Evolutionary conservation across 2,329 filamentous ascomycete genomes (phyloP).

Genomic region (Hirsutella minnesotensis): DNA sequence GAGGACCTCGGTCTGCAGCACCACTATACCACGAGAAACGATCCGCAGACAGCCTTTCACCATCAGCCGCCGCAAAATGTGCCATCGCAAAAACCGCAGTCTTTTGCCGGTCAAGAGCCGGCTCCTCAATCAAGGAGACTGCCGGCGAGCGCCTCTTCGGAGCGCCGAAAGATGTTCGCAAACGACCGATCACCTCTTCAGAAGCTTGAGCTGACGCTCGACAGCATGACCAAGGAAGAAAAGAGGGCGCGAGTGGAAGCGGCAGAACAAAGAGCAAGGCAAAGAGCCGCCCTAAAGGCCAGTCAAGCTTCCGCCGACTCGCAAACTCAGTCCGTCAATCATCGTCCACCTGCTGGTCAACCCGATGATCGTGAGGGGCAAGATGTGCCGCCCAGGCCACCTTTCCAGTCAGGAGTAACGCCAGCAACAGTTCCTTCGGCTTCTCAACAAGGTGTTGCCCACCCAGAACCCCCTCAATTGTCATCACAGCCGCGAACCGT

Average conservation of each 20-base stretch:
- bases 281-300: slow-evolving; percentile 37
- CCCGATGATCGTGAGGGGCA: neutral
- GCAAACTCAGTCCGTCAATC: slow-evolving; percentile 12
- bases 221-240: slow-evolving; percentile 91
- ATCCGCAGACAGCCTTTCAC: slow-evolving; percentile 1
- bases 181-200: slow-evolving; percentile 83
- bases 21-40: slow-evolving; percentile 8
- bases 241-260: slow-evolving; percentile 76
- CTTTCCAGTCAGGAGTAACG: neutral
- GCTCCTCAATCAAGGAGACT: slow-evolving; percentile 22
- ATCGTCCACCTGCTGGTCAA: slow-evolving; percentile 5
- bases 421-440: neutral
- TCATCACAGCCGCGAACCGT: neutral
- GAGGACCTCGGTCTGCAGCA: too few relatives aligned
- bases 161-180: slow-evolving; percentile 51
- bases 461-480: too few relatives aligned
- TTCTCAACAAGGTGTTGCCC: neutral
- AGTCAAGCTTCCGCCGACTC: slow-evolving; percentile 11
- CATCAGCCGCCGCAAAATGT: slow-evolving; percentile 10
- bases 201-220: slow-evolving; percentile 80
- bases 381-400: neutral
- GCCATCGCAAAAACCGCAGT: slow-evolving; percentile 11
- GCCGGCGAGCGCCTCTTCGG: slow-evolving; percentile 24
- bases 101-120: slow-evolving; percentile 9
- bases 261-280: slow-evolving; percentile 62